phyloP scores from a whole-genome alignment of 176 grass and related monocot species.

The Oryza glaberrima region DNA sequence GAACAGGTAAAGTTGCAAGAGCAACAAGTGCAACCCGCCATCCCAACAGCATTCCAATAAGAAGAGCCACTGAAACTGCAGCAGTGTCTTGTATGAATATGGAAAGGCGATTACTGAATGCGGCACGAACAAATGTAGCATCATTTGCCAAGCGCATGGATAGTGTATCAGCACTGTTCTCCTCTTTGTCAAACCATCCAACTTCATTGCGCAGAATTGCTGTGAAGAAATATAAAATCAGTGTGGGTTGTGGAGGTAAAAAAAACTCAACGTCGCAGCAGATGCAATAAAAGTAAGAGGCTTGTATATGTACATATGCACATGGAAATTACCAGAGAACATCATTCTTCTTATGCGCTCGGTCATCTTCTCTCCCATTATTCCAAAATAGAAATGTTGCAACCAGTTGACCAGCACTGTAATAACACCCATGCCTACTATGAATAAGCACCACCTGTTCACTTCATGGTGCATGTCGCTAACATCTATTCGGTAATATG shows the following conservation, averaged over 20 bases:
- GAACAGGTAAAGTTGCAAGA: constrained; percentile 87
- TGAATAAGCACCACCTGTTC: constrained; percentile 96
- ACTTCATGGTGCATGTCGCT: constrained; percentile 79
- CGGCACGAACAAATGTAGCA: constrained; percentile 98
- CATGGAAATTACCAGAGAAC: constrained; percentile 84
- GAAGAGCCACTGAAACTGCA: constrained; percentile 83
- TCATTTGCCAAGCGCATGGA: constrained; percentile 98
- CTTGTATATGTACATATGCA: constrained; percentile 21
- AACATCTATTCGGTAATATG: constrained; percentile 83
- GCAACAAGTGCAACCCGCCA: constrained; percentile 97
- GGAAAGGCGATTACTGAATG: constrained; percentile 96
- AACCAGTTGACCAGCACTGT: constrained; percentile 97
- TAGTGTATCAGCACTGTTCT: constrained; percentile 89
- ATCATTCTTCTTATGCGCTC: constrained; percentile 99
- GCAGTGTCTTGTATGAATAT: constrained; percentile 98
- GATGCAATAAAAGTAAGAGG: constrained; percentile 16
- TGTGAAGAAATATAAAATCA: constrained; percentile 54
- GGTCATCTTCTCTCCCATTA: constrained; percentile 99
- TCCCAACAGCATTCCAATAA: constrained; percentile 91
- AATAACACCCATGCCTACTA: constrained; percentile 94
- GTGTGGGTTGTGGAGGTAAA: not conserved
- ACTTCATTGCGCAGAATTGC: constrained; percentile 96
- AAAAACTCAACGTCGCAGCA: constrained; percentile 35
- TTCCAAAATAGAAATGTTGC: constrained; percentile 99
- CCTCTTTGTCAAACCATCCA: constrained; percentile 99